Evolutionary conservation across 768 basidiomycete genomes (phyloP), one percentile per base, ranked within the genome.

Genomic region (Rhodotorula paludigena): DNA sequence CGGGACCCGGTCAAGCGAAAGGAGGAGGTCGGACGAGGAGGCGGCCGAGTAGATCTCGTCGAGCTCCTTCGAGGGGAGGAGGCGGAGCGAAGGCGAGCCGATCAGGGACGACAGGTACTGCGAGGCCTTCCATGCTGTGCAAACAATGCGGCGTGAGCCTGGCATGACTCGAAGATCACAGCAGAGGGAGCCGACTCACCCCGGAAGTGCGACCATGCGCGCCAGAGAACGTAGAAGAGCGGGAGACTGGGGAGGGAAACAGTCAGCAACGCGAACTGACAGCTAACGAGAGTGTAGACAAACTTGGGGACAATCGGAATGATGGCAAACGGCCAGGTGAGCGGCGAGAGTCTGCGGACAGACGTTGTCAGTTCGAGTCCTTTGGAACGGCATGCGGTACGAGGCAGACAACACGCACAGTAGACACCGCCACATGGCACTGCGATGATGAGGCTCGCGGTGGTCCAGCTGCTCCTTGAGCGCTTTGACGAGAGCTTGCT

Each of bases 201-300:
- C 45, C 53, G 45, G 48, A 16, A 80, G 58, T 80, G 78, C 20
- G 76, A 77, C 74, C 76, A 80, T n/a, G 78, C 78, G 51, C 79
- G 69, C 77, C 78, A 80, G 5, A 79, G 73, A 38, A 79, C 78
- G 76, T 78, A 79, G 73, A 80, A 79, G 54, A 78, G 65, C 16
- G 79, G 79, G 35, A 68, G 59, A 44, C 65, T 64, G 60, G 32
- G 28, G 3, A 15, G 25, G 1, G 30, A 42, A 30, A 2, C 23
- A 5, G 53, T 28, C 39, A 28, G 52, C 30, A 28, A 1, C 5
- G 18, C 4, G 10, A 16, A 33, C 32, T 20, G 3, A 36, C 2
- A 1, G 15, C 39, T 15, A 7, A 28, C 4, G 11, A 39, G 11
- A 15, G 14, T 16, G 28, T 0, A 2, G 33, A 30, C 67, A 66